These are phyloP conservation scores for Grosmannia clavigera DNA, from an alignment of 2,329 filamentous ascomycete species.

Conservation along the genomic window DNA sequence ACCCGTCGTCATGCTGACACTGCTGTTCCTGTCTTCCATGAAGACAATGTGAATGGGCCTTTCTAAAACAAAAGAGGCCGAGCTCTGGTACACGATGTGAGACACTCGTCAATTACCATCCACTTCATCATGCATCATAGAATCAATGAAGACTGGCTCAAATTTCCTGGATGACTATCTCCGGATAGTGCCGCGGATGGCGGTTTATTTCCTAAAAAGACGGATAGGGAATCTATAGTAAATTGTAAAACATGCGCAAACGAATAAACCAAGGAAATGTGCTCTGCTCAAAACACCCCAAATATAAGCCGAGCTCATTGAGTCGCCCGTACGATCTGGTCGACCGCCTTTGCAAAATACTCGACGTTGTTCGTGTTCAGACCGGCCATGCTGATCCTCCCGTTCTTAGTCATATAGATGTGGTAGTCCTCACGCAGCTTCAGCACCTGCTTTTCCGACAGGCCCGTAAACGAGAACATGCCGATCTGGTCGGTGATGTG, in stretches of 20 bases:
- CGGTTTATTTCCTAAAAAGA: background rate
- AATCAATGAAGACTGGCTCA: background rate
- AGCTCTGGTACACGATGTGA: too few relatives aligned
- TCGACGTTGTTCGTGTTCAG: constrained; percentile 85
- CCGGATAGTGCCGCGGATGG: background rate
- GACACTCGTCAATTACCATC: too few relatives aligned
- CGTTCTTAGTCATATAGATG: constrained; percentile 95
- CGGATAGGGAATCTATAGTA: background rate
- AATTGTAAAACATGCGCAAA: background rate
- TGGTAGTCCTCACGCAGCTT: constrained; percentile 59
- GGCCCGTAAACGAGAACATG: constrained; percentile 94
- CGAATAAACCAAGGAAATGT: background rate
- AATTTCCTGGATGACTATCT: background rate
- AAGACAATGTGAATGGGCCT: background rate
- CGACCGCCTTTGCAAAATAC: constrained; percentile 81
- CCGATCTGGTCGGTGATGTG: constrained; percentile 98
- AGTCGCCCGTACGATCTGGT: constrained; percentile 60
- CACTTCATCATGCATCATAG: too few relatives aligned
- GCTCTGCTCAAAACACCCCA: background rate
- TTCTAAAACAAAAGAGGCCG: background rate
- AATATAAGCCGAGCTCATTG: background rate
- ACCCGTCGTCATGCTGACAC: background rate
- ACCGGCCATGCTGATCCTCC: constrained; percentile 96
- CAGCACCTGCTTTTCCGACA: constrained; percentile 60
- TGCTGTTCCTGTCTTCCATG: background rate